Evolutionary conservation across 2,329 filamentous ascomycete genomes (phyloP).

Genomic region (Penicillium sp.): DNA sequence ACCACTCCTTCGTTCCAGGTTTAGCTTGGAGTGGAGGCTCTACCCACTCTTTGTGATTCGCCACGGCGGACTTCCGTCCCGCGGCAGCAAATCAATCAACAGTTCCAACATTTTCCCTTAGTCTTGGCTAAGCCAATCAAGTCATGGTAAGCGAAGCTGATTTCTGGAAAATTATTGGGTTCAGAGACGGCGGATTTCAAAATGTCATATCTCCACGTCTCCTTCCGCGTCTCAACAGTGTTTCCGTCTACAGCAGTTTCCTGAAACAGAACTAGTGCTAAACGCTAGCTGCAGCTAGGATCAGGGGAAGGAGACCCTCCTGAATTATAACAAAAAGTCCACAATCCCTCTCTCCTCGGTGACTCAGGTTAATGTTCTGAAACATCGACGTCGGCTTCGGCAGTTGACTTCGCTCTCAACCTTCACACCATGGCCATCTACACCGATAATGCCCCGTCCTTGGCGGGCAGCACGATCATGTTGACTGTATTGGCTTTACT

Average conservation of each 20-base stretch:
- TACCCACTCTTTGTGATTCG: background rate
- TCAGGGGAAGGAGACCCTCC: background rate
- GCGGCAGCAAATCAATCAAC: background rate
- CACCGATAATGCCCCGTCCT: constrained; percentile 17
- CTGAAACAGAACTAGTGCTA: background rate
- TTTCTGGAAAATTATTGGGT: background rate
- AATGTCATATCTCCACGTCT: background rate
- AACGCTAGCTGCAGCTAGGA: background rate
- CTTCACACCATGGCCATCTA: constrained; percentile 19
- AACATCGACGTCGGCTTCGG: background rate
- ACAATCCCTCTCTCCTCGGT: background rate
- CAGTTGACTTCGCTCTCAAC: background rate
- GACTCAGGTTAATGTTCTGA: background rate
- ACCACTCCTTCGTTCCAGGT: background rate
- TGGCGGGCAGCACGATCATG: constrained; percentile 22
- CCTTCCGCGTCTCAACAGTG: background rate
- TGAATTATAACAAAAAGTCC: background rate
- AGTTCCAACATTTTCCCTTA: background rate
- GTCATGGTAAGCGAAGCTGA: background rate
- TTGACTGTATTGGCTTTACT: constrained; percentile 19
- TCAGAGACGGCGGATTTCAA: background rate
- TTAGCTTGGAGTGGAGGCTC: background rate
- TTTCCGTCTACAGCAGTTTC: background rate
- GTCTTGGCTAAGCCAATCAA: background rate
- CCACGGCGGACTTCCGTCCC: background rate